Conservation (phyloP, 2,329 filamentous ascomycete genomes). For the Monosporascus sp. region DNA sequence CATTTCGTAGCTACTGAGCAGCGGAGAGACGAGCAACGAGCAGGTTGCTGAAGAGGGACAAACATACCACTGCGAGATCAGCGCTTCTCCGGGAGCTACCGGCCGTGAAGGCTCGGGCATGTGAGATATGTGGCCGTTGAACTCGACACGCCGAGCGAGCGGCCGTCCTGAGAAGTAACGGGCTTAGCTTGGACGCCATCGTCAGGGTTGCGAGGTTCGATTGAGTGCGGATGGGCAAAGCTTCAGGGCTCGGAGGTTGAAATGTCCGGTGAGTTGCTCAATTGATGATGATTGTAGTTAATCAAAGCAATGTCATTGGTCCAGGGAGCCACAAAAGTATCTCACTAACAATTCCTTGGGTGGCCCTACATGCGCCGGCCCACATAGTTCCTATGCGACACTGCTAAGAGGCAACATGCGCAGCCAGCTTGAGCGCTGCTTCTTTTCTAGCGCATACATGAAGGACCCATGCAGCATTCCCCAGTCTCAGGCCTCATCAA, state of each 20-base stretch:
- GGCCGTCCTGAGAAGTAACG: slow-evolving; percentile 65
- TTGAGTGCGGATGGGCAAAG: slow-evolving; percentile 17
- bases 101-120: slow-evolving; percentile 65
- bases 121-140: slow-evolving; percentile 62
- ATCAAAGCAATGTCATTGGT: background rate
- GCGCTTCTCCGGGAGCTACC: slow-evolving; percentile 68
- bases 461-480: no score
- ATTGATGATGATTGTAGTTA: background rate
- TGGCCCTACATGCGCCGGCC: background rate
- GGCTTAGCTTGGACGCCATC: slow-evolving; percentile 82
- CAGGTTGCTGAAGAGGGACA: slow-evolving; percentile 1
- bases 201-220: slow-evolving; percentile 23
- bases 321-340: background rate
- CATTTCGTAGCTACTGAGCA: background rate
- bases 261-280: background rate
- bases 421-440: no score
- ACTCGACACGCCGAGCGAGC: slow-evolving; percentile 59
- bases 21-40: background rate
- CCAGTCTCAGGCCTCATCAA: no score
- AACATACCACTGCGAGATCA: slow-evolving; percentile 61
- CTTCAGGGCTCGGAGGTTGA: slow-evolving; percentile 2
- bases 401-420: no score
- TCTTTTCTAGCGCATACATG: no score
- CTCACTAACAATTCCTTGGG: background rate
- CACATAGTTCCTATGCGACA: background rate